These are phyloP conservation scores for Yamadazyma mexicana DNA, from an alignment of 1,139 yeast species.

Conservation along the genomic window DNA sequence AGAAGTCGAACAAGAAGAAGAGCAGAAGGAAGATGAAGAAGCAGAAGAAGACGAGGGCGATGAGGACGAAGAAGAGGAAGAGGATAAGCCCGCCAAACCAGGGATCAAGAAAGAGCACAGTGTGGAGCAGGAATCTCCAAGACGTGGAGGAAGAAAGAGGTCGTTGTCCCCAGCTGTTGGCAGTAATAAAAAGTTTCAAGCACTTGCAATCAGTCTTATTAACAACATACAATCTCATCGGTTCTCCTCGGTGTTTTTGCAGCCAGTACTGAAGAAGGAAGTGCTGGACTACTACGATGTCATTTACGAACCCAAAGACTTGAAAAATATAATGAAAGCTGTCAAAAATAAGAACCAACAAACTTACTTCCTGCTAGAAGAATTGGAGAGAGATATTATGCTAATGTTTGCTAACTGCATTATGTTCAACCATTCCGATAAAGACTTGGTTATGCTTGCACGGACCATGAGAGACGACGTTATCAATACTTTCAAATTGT, in stretches of 20 bases:
- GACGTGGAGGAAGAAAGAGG: slow-evolving; percentile 5
- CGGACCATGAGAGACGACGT: slow-evolving; percentile 67
- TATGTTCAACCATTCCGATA: slow-evolving; percentile 72
- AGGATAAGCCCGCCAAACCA: too few species aligned
- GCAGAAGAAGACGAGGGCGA: slow-evolving; percentile 2
- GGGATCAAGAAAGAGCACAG: background rate
- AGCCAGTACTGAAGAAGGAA: slow-evolving; percentile 64
- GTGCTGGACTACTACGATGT: slow-evolving; percentile 70
- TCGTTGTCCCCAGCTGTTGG: slow-evolving; percentile 30
- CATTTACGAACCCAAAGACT: slow-evolving; percentile 64
- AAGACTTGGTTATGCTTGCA: slow-evolving; percentile 63
- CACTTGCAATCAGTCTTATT: slow-evolving; percentile 57
- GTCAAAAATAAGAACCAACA: slow-evolving; percentile 48
- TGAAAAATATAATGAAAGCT: slow-evolving; percentile 59
- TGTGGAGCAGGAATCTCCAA: slow-evolving; percentile 5
- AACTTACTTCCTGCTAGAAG: slow-evolving; percentile 54
- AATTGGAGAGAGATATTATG: slow-evolving; percentile 67
- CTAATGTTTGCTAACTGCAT: slow-evolving; percentile 82
- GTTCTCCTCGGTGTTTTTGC: slow-evolving; percentile 71
- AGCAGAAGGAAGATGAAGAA: slow-evolving; percentile 2
- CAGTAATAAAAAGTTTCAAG: slow-evolving; percentile 48
- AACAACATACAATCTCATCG: slow-evolving; percentile 69
- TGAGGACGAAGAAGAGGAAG: slow-evolving; percentile 6
- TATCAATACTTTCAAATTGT: slow-evolving; percentile 49
- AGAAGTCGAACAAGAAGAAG: background rate